Conservation (phyloP, 2,329 filamentous ascomycete species). For the Nigrograna mackinnonii region DNA sequence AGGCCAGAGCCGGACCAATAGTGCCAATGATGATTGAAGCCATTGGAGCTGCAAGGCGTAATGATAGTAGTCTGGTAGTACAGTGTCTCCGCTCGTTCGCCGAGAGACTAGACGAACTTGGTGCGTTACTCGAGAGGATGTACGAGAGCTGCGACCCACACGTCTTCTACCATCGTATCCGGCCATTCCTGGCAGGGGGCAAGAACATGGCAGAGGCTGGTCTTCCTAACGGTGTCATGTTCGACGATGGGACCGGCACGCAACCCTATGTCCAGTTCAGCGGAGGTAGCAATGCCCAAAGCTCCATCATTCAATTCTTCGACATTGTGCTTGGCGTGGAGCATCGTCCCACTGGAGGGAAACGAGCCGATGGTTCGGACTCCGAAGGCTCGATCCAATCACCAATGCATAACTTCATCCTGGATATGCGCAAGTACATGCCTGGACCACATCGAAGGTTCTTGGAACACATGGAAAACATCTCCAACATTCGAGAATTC, state of each 20-base stretch:
- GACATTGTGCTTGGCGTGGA: conserved; percentile 88
- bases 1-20: conserved; percentile 85
- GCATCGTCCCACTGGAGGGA: conserved; percentile 85
- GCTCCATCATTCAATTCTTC: conserved; percentile 96
- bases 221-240: conserved; percentile 82
- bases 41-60: conserved; percentile 74
- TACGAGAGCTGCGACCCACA: conserved; percentile 94
- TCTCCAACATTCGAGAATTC: conserved; percentile 87
- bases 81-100: conserved; percentile 80
- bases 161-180: conserved; percentile 93
- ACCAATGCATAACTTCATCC: conserved; percentile 83
- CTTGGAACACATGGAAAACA: conserved; percentile 73
- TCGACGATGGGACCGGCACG: conserved; percentile 76
- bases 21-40: conserved; percentile 88
- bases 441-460: conserved; percentile 90
- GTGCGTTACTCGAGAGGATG: conserved; percentile 79
- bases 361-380: conserved; percentile 42
- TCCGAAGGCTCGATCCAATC: conserved; percentile 47
- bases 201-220: conserved; percentile 98
- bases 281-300: conserved; percentile 95
- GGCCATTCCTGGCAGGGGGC: conserved; percentile 93
- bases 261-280: conserved; percentile 79
- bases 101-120: conserved; percentile 85
- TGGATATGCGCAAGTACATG: conserved; percentile 98
- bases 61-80: conserved; percentile 72